phyloP scores from a whole-genome alignment of 2,329 filamentous ascomycete species.

The Colletotrichum graminicola region DNA sequence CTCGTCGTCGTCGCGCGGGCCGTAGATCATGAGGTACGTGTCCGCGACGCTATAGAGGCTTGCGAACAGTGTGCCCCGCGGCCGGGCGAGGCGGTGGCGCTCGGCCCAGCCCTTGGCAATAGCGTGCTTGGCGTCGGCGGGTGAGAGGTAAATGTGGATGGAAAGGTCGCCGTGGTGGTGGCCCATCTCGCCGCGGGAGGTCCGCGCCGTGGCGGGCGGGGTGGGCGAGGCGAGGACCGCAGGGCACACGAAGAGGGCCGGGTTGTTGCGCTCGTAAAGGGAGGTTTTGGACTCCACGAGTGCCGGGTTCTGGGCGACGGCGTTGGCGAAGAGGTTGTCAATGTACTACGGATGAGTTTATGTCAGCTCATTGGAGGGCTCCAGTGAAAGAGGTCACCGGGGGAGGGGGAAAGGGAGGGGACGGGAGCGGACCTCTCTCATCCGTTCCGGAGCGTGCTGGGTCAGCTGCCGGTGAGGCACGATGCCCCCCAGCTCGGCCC shows the following conservation, averaged over 20 bases:
- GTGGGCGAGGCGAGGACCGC: neutral
- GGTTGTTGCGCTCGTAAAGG: slow-evolving; percentile 49
- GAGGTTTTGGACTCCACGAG: slow-evolving; percentile 48
- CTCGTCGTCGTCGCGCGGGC: slow-evolving; percentile 54
- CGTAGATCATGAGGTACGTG: slow-evolving; percentile 56
- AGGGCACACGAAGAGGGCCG: slow-evolving; percentile 47
- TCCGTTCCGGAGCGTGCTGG: slow-evolving; percentile 35
- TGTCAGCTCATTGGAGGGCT: neutral
- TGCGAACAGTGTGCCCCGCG: slow-evolving; percentile 32
- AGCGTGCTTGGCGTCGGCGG: slow-evolving; percentile 52
- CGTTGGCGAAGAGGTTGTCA: slow-evolving; percentile 35
- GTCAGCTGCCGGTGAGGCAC: slow-evolving; percentile 38
- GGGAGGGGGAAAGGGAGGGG: neutral
- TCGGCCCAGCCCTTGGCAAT: slow-evolving; percentile 56
- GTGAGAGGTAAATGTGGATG: slow-evolving; percentile 53
- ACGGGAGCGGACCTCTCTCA: slow-evolving; percentile 20
- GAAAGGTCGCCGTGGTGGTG: slow-evolving; percentile 57
- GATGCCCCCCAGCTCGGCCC: slow-evolving; percentile 30
- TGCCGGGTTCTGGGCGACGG: slow-evolving; percentile 46
- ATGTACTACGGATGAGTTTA: slow-evolving; percentile 1
- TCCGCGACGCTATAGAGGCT: slow-evolving; percentile 40
- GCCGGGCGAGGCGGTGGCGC: slow-evolving; percentile 52
- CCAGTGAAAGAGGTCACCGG: neutral
- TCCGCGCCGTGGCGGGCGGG: neutral
- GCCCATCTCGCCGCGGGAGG: slow-evolving; percentile 49